Base-by-base conservation (phyloP, 2,329 filamentous ascomycete species). In the Apiospora malaysiana region DNA sequence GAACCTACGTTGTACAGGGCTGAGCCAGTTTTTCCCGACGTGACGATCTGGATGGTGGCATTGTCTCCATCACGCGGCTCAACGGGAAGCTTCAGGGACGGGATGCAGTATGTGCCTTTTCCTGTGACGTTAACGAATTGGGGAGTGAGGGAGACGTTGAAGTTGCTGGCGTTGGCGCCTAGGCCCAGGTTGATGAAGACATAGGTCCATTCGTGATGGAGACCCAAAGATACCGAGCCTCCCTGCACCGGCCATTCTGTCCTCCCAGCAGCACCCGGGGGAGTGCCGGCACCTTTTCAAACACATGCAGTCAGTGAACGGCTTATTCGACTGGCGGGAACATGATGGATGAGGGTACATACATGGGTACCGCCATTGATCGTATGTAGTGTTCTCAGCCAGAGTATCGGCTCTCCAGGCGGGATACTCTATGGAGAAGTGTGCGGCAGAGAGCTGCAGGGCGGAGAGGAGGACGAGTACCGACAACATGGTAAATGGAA, bases 11-110 rank as follows among this genome's bases (percentile, higher is more conserved):
- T 92, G 81, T 94, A 94, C 43, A 94, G 82, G 21, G 91, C 90
- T 49, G 85, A 86, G 25, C 85, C 87, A 4, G 82, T 83, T 27
- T 87, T 84, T 40, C 89, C 90, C 66, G 89, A 84, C 4, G 89
- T 91, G 46, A 94, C 86, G 68, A 94, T 89, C 82, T 94, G 92
- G 70, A 94, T 83, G 43, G 89, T 91, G 18, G 87, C 92, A 66
- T 88, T 84, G 74, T 87, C 85, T 56, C 92, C 92, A 47, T 92
- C 89, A 32, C 78, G 79, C 47, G 91, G 65, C 67, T 84, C 84
- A 32, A 89, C 73, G 7, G 90, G 89, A 4, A 92, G 80, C 42
- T 81, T 78, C 18, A 94, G 82, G 72, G 85, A 80, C 10, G 89
- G 87, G 16, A 94, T 76, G 81, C 92, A 95, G 77, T 94, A 90